Evolutionary conservation across 371 early-diverging fungal species (phyloP).

Genomic region (Mucor lusitanicus): DNA sequence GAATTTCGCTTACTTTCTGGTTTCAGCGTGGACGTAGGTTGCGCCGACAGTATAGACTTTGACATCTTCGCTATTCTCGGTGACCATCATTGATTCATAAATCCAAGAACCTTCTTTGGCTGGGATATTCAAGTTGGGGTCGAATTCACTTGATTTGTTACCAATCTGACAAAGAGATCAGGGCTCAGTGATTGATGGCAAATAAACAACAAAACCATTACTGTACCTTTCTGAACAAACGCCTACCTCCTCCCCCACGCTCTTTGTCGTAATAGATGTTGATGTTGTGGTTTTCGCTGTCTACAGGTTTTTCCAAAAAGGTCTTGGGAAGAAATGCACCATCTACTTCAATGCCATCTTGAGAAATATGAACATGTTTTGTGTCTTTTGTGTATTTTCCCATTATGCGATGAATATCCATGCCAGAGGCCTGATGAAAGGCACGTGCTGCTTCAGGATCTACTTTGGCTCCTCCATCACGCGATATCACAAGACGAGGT

Average conservation of each 20-base stretch:
- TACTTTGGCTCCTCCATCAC: constrained; percentile 72
- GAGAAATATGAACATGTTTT: constrained; percentile 18
- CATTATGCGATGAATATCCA: constrained; percentile 51
- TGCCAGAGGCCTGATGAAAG: constrained; percentile 51
- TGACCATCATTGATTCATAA: constrained; percentile 95
- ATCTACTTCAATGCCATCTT: constrained; percentile 78
- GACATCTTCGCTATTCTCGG: constrained; percentile 95
- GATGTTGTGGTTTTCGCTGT: constrained; percentile 97
- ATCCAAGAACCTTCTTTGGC: constrained; percentile 86
- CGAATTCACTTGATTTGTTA: constrained; percentile 95
- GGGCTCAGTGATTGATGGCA: neutral
- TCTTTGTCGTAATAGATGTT: constrained; percentile 89
- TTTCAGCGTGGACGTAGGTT: constrained; percentile 94
- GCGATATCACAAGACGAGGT: constrained; percentile 70
- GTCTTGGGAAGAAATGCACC: constrained; percentile 80
- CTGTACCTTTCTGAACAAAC: constrained; percentile 97
- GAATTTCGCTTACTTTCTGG: constrained; percentile 76
- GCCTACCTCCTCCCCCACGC: constrained; percentile 91
- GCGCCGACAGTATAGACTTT: constrained; percentile 97
- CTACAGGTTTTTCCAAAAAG: constrained; percentile 98
- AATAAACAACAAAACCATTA: neutral
- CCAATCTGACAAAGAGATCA: constrained; percentile 59
- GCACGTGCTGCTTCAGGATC: constrained; percentile 41
- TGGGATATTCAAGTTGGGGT: constrained; percentile 66
- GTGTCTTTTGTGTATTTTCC: constrained; percentile 34